These are phyloP conservation scores for Cichorium intybus DNA, from an alignment of 140 eudicot genomes.

Conservation along the genomic window DNA sequence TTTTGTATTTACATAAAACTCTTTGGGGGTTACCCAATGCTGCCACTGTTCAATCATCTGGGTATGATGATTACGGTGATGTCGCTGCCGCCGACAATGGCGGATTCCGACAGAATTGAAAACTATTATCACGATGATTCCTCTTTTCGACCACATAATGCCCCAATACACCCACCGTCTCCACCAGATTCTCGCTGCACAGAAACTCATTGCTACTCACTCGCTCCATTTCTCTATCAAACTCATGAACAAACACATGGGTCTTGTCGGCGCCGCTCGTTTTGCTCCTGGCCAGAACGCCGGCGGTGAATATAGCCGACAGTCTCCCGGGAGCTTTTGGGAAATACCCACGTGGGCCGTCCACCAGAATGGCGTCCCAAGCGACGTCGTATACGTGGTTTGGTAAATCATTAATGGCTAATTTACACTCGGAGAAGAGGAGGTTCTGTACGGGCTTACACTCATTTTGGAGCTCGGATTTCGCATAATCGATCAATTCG, in stretches of 20 bases:
- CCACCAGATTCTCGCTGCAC: slow-evolving; percentile 75
- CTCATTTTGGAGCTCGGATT: slow-evolving; percentile 33
- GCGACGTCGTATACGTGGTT: slow-evolving; percentile 70
- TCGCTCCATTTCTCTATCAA: slow-evolving; percentile 69
- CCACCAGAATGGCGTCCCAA: slow-evolving; percentile 77
- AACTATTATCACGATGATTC: slow-evolving; percentile 9
- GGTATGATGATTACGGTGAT: slow-evolving; percentile 4
- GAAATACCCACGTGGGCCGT: slow-evolving; percentile 73
- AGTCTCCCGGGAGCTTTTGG: slow-evolving; percentile 69
- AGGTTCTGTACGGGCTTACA: slow-evolving; percentile 84
- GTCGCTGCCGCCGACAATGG: slow-evolving; percentile 15
- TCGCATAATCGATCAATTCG: slow-evolving; percentile 41
- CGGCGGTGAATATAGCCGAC: slow-evolving; percentile 82
- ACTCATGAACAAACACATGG: slow-evolving; percentile 84
- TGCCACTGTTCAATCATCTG: slow-evolving; percentile 7
- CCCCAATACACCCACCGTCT: slow-evolving; percentile 44
- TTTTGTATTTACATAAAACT: slow-evolving; percentile 16
- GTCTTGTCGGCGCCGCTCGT: slow-evolving; percentile 37
- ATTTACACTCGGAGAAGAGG: slow-evolving; percentile 68
- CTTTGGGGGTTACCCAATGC: neutral
- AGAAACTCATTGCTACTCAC: slow-evolving; percentile 68
- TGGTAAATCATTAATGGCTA: slow-evolving; percentile 80
- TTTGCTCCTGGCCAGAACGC: slow-evolving; percentile 80
- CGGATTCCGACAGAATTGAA: slow-evolving; percentile 50
- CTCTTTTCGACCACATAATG: slow-evolving; percentile 57